Evolutionary conservation across 2,329 filamentous ascomycete species (phyloP), one percentile per base, ranked within the genome.

Genomic region (Sclerotinia minor): DNA sequence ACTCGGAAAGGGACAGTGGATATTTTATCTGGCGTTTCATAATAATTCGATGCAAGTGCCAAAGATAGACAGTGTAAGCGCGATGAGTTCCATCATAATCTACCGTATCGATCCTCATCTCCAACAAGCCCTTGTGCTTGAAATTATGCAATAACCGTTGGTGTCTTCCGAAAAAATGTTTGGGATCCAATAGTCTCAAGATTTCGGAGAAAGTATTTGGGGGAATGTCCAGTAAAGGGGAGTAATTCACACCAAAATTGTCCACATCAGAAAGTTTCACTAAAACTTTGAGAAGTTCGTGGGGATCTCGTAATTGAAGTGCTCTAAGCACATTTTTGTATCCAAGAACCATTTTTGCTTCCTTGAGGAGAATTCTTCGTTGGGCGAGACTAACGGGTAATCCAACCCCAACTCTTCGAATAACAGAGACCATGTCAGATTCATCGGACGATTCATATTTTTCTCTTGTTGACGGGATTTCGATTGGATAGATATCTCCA

Each of bases 181-280:
- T 73, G 0, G 90, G 89, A 68, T 91, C 87, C 11, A 93, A 77
- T 6, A 83, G 81, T 45, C 83, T 82, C 41, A 94, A 76, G 13
- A 90, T 83, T 70, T 90, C 87, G 1, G 87, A 85, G 73, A 92
- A 88, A 0, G 83, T 83, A 1, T 83, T 79, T 1, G 81, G 76
- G 0, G 88, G 82, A 29, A 67, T 44, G 7, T 67, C 45, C 19
- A 63, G 21, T 6, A 67, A 29, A 24, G 50, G 47, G 6, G 55
- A 63, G 72, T 53, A 41, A 61, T 67, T 45, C 65, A 63, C 15
- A 70, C 64, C 19, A 65, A 66, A 41, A 29, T 55, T 19, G 73
- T 57, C 7, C 73, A 65, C 32, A 26, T 58, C 45, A 71, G 68
- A 45, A 70, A 71, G 52, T 74, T 64, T 29, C 53, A 69, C 35